phyloP scores from a whole-genome alignment of 306 rosid genomes.

The Cyamopsis tetragonoloba region DNA sequence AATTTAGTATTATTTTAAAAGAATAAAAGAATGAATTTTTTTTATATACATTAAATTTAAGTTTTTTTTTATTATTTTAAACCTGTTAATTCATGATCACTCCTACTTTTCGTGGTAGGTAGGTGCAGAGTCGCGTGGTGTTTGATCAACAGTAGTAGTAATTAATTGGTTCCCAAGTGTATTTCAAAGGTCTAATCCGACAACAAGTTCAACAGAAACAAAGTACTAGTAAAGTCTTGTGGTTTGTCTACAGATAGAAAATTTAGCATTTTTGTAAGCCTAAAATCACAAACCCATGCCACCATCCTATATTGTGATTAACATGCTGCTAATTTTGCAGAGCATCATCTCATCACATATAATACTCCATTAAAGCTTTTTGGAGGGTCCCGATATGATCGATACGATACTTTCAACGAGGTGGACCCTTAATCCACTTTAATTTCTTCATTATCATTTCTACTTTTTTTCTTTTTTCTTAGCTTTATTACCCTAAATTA shows the following conservation, averaged over 20 bases:
- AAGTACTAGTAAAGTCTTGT: not conserved
- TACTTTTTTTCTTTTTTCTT: conserved; percentile 35
- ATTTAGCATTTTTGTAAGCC: no score
- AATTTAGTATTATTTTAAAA: no score
- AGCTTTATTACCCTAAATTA: conserved; percentile 31
- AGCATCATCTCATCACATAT: no score
- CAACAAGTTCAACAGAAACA: not conserved
- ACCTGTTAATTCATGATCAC: no score
- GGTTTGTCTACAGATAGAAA: not conserved
- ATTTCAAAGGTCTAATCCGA: conserved; percentile 17
- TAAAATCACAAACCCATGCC: no score
- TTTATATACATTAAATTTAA: no score
- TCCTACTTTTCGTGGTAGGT: not conserved
- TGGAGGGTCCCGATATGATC: no score
- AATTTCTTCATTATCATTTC: conserved; percentile 33
- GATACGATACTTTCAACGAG: conserved; percentile 38
- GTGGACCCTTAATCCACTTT: conserved; percentile 51
- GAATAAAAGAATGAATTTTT: no score
- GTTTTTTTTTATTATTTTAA: no score
- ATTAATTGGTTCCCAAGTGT: conserved; percentile 30
- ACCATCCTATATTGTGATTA: not conserved
- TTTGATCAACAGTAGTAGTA: conserved; percentile 24
- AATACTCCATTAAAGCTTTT: no score
- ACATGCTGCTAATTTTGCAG: conserved; percentile 26
- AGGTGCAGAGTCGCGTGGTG: conserved; percentile 22